A percentile compares a stretch with the other conserved stretches of the same genome.
Conservation (phyloP, 176 grass and related monocot species). For the Oropetium thomaeum region DNA sequence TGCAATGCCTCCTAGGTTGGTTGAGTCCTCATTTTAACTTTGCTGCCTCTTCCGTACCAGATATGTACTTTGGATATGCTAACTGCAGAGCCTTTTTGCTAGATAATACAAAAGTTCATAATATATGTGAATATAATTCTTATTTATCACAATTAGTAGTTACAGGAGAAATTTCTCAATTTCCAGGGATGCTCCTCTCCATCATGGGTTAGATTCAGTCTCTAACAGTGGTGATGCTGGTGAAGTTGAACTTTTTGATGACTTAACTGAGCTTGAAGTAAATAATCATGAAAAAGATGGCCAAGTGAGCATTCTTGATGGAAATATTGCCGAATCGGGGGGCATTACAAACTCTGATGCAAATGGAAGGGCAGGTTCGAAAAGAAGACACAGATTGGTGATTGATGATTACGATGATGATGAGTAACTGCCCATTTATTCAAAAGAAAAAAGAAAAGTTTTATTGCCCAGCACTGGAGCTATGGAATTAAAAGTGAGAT, state of each 20-base stretch:
- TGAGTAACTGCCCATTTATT: constrained; percentile 20
- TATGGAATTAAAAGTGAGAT: background rate
- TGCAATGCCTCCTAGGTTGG: too few species aligned
- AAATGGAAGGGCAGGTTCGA: constrained; percentile 35
- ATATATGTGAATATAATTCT: background rate
- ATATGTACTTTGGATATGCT: background rate
- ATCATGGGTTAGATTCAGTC: constrained; percentile 14
- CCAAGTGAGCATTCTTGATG: constrained; percentile 7
- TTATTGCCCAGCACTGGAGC: background rate
- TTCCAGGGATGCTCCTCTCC: constrained; percentile 38
- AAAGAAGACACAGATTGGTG: constrained; percentile 65
- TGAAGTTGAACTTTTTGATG: constrained; percentile 47
- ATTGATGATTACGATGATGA: constrained; percentile 65
- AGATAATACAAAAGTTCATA: background rate
- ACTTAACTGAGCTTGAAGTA: constrained; percentile 41
- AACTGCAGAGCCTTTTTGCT: background rate
- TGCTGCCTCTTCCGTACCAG: background rate
- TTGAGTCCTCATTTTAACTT: too few species aligned
- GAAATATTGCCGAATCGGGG: constrained; percentile 39
- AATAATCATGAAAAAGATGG: constrained; percentile 22
- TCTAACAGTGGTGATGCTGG: constrained; percentile 23
- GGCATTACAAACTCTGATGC: background rate
- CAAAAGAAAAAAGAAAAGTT: background rate
- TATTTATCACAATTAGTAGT: background rate
- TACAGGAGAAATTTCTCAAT: background rate